Evolutionary conservation across 176 grass and related monocot genomes (phyloP), one percentile per base, ranked within the genome.

Genomic region (Triticum dicoccoides): DNA sequence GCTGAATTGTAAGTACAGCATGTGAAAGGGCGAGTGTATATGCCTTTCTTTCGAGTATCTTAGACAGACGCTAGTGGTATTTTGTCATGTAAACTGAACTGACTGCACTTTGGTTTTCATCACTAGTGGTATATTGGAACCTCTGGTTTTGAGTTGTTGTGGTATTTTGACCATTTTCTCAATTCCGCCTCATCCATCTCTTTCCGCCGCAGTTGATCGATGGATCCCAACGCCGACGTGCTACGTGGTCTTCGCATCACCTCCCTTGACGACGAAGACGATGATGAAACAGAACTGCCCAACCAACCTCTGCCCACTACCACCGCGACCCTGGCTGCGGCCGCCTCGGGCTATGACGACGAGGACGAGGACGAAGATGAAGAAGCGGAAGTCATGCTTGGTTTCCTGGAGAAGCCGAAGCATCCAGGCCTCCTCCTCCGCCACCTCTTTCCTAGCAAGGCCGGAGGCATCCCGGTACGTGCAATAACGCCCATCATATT

Each of bases 391-490:
- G 89, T 99, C 63, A 81, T 79, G 42, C 41, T 99, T 20, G 97
- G 97, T 12, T 80, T 93, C 33, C 44, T 94, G 27, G 80, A 92
- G 80, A 94, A 96, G 83, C 76, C 80, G 1, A 93, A 89, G 62
- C 77, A 56, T 65, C 90, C 88, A 11, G 86, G 80, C 10, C 85
- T 87, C 54, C 89, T 99, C 38, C 94, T 96, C 30, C 87, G 92
- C 77, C 94, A 96, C 54, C 47, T 90, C 21, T 99, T 99, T 80
- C 94, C 94, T 42, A 91, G 89, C 85, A 99, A 99, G 93, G 92
- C 80, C n/a, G 92, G 97, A 51, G 90, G 88, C 49, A 76, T 85
- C 61, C 97, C 92, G 61, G 89, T 96, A 35, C 11, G 78, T 73
- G 32, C 42, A 0, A 85, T 58, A 20, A 20, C 30, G 49, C 33